A percentile compares a stretch with the other conserved stretches of the same genome.
Evolutionary conservation across 257 asterid genomes (phyloP).

Genomic region (Ligustrum vulgare): DNA sequence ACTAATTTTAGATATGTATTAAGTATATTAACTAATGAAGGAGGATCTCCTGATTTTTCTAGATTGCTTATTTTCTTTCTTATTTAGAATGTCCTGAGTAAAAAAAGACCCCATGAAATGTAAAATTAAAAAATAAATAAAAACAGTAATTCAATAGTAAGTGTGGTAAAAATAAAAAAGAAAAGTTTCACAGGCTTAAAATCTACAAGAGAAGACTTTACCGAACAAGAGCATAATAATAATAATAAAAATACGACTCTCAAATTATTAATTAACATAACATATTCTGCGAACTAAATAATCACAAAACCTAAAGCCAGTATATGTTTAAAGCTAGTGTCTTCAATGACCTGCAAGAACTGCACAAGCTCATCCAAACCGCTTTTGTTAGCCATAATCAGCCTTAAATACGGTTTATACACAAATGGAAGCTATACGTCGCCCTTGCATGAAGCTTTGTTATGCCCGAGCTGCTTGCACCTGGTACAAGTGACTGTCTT

Average conservation of each 20-base stretch:
- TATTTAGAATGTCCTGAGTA: no score
- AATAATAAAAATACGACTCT: neutral
- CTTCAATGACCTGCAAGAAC: neutral
- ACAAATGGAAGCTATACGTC: slow-evolving; percentile 20
- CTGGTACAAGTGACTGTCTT: slow-evolving; percentile 83
- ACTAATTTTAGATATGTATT: slow-evolving; percentile 23
- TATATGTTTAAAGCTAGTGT: neutral
- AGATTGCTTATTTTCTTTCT: no score
- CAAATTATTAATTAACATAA: neutral
- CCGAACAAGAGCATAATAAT: no score
- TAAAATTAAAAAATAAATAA: no score
- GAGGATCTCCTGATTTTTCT: slow-evolving; percentile 42
- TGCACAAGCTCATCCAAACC: neutral
- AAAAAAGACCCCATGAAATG: no score
- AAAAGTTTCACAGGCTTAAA: no score
- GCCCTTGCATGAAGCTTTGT: slow-evolving; percentile 84
- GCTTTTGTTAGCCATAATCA: neutral
- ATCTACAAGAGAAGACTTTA: no score
- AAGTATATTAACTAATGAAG: slow-evolving; percentile 71
- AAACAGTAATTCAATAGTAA: no score
- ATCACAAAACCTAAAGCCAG: neutral
- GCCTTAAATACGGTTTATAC: slow-evolving; percentile 3
- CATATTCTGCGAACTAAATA: neutral
- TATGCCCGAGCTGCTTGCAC: slow-evolving; percentile 91
- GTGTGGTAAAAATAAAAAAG: no score